These are phyloP conservation scores for Rhizophora mangle DNA, from an alignment of 345 rosid species.

Conservation along the genomic window DNA sequence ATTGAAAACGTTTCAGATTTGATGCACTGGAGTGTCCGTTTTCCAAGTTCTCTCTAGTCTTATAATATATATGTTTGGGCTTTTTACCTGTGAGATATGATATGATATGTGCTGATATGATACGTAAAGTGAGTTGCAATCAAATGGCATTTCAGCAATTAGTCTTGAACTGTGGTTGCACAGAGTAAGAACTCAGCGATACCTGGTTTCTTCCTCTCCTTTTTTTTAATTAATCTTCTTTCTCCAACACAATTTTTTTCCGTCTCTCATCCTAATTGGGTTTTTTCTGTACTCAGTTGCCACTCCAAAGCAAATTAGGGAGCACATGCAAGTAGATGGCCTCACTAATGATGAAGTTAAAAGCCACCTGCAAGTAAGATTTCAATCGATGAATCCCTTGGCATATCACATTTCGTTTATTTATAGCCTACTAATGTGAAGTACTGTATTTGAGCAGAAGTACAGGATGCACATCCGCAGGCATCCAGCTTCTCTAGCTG, in stretches of 20 bases:
- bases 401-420: neutral
- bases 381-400: neutral
- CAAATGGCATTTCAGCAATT: no score
- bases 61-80: neutral
- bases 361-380: conserved; percentile 28
- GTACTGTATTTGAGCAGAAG: conserved; percentile 15
- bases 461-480: conserved; percentile 27
- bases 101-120: no score
- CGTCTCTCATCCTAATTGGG: neutral
- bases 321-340: conserved; percentile 30
- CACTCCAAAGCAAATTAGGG: conserved; percentile 31
- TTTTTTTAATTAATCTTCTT: no score
- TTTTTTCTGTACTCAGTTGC: conserved; percentile 15
- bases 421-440: neutral
- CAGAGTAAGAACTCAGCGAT: no score
- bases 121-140: no score
- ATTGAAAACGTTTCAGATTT: neutral
- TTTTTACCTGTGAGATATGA: neutral
- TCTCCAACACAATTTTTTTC: no score
- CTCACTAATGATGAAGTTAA: conserved; percentile 33
- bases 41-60: neutral
- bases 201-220: no score
- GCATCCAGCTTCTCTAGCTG: conserved; percentile 17
- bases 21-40: neutral
- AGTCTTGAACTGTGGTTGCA: no score